Evolutionary conservation across 164 flowering plant species (phyloP).

Genomic region (Vitis cinerea): DNA sequence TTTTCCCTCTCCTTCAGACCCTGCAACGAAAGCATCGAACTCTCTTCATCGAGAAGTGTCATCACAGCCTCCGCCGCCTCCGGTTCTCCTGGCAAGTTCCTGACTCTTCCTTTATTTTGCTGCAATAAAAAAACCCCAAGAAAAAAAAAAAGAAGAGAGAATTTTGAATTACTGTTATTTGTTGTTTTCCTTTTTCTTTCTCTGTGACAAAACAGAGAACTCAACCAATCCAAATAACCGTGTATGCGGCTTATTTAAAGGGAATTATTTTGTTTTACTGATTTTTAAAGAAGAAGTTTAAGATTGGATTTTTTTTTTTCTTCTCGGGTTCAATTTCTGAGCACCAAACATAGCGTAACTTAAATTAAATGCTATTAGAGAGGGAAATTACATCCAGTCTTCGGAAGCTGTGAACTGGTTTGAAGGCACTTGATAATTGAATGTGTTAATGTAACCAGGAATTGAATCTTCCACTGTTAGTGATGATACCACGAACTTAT

Average conservation of each 20-base stretch:
- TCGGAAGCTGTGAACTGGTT: not conserved
- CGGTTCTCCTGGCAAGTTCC: constrained; percentile 38
- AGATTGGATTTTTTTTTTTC: not conserved
- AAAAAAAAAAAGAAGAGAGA: not conserved
- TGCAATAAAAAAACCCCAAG: not conserved
- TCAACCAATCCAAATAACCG: no score
- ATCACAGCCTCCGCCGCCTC: constrained; percentile 31
- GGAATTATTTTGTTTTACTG: no score
- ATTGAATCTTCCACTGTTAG: constrained; percentile 26
- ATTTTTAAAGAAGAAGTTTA: not conserved
- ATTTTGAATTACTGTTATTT: not conserved
- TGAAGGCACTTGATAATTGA: not conserved
- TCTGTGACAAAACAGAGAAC: no score
- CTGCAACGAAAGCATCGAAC: constrained; percentile 1
- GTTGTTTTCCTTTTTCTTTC: no score
- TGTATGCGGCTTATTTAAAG: no score
- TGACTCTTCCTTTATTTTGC: not conserved
- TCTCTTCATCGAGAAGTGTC: constrained; percentile 9
- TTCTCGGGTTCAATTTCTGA: no score
- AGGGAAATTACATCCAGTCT: not conserved
- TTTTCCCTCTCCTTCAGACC: not conserved
- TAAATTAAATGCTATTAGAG: no score
- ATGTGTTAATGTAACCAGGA: constrained; percentile 24
- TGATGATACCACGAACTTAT: constrained; percentile 32
- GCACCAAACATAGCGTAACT: no score